These are phyloP conservation scores for Fusarium sp. DNA, from an alignment of 2,329 filamentous ascomycete species.

Conservation along the genomic window DNA sequence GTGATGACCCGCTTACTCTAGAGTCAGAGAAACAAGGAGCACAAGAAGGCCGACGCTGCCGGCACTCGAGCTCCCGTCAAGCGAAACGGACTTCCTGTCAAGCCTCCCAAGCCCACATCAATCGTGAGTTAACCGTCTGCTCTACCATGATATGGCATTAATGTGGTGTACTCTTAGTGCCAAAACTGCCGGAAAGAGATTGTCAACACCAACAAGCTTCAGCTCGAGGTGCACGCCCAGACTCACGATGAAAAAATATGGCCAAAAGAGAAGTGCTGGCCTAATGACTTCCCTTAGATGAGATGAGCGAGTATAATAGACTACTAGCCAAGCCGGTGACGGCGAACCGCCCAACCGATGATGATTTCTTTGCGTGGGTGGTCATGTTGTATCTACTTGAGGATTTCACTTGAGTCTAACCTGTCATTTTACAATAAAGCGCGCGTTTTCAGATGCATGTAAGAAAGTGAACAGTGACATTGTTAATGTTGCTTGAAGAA, in stretches of 20 bases:
- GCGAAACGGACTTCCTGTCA: conserved; percentile 65
- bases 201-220: conserved; percentile 61
- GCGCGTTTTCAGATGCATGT: neutral
- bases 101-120: conserved; percentile 57
- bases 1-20: neutral
- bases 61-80: conserved; percentile 65
- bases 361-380: neutral
- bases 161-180: conserved; percentile 48
- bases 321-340: neutral
- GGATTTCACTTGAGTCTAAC: neutral
- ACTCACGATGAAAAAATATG: conserved; percentile 61
- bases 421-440: neutral
- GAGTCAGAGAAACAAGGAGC: conserved; percentile 60
- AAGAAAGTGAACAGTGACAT: neutral
- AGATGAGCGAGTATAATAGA: neutral
- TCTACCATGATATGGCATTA: neutral
- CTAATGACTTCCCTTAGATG: conserved; percentile 55
- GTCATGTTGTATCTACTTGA: neutral
- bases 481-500: neutral
- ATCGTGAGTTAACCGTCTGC: conserved; percentile 24
- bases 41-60: conserved; percentile 65
- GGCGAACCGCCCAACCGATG: neutral
- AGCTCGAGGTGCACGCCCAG: conserved; percentile 63
- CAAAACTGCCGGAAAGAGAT: conserved; percentile 63
- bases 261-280: conserved; percentile 70